Base-by-base conservation (phyloP, 352 stramenopile genomes). In the Elongisporangium undulatum region DNA sequence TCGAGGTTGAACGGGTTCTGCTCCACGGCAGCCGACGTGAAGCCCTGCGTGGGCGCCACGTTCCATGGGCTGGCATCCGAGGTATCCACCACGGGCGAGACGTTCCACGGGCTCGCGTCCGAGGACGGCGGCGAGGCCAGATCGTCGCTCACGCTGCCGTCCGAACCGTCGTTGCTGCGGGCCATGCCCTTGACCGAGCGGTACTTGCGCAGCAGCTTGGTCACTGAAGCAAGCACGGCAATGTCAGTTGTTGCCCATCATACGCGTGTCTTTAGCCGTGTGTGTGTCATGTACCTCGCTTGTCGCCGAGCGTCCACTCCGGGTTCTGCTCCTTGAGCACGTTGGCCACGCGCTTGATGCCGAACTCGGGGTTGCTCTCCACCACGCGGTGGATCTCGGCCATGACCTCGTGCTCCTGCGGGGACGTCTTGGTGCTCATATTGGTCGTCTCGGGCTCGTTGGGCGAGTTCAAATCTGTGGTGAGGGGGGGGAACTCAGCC, bases 151-250 rank as follows among this genome's bases (percentile, higher is more conserved):
- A 48, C 29, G 48, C 60, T 77, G 4, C 38, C 52, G 19, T 61
- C 54, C 49, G 53, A 60, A 34, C 63, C 56, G 22, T 49, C 58
- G 55, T 72, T 61, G 39, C 69, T 64, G 59, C 67, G 67, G 57
- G 58, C 74, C 63, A 79, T 73, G 58, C 55, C 77, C 61, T 57
- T 58, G 49, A 67, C 65, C 52, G 67, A 84, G 51, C 79, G 82
- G 61, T 86, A 76, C 64, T 90, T 89, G 67, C 89, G 85, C 20
- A 88, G 62, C 24, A 90, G 68, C 67, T 90, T 89, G 59, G 68
- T 83, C 57, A 90, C 82, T 85, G 70, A 29, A 55, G 24, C 17
- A 29, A 53, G 55, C 48, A 50, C 17, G 39, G 22, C 41, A 56
- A 55, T 57, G 58, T 72, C 57, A 54, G 23, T 38, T 12, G 22